Evolutionary conservation across 805 yeast species (phyloP).

Genomic region (Wickerhamomyces queroliae): DNA sequence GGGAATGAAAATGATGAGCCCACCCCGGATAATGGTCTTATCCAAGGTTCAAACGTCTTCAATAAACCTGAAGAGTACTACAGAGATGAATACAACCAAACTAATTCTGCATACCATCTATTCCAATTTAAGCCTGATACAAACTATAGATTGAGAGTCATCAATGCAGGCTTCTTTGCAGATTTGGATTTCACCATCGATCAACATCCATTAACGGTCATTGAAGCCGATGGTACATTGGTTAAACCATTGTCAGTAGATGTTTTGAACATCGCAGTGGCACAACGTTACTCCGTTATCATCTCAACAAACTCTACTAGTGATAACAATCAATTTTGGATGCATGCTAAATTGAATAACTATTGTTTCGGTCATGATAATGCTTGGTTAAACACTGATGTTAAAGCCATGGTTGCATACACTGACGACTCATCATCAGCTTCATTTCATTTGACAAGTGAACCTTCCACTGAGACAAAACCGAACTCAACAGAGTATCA

Average conservation of each 20-base stretch:
- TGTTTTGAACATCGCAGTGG: conserved; percentile 47
- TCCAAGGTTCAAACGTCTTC: conserved; percentile 33
- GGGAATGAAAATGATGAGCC: conserved; percentile 44
- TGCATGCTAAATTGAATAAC: conserved; percentile 31
- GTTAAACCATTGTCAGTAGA: conserved; percentile 39
- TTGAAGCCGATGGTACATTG: conserved; percentile 49
- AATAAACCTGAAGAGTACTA: conserved; percentile 22
- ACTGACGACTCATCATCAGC: conserved; percentile 11
- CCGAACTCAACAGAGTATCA: conserved; percentile 11
- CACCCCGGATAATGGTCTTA: conserved; percentile 38
- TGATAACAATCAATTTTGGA: conserved; percentile 34
- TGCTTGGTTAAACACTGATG: conserved; percentile 26
- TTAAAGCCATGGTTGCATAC: conserved; percentile 28
- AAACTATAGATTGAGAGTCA: conserved; percentile 40
- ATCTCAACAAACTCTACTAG: conserved; percentile 42
- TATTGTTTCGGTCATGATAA: conserved; percentile 31
- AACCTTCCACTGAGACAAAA: conserved; percentile 1
- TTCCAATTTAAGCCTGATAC: conserved; percentile 34
- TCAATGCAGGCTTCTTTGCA: conserved; percentile 45
- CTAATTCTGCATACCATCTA: conserved; percentile 15
- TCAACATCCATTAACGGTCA: conserved; percentile 41
- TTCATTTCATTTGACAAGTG: conserved; percentile 3
- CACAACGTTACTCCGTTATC: conserved; percentile 62
- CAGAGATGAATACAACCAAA: conserved; percentile 10
- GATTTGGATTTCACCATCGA: conserved; percentile 46